A percentile compares a stretch with the other conserved stretches of the same genome.
These are phyloP conservation scores for Magnusiomyces sp. DNA, from an alignment of 1,139 yeast genomes.

Conservation along the genomic window DNA sequence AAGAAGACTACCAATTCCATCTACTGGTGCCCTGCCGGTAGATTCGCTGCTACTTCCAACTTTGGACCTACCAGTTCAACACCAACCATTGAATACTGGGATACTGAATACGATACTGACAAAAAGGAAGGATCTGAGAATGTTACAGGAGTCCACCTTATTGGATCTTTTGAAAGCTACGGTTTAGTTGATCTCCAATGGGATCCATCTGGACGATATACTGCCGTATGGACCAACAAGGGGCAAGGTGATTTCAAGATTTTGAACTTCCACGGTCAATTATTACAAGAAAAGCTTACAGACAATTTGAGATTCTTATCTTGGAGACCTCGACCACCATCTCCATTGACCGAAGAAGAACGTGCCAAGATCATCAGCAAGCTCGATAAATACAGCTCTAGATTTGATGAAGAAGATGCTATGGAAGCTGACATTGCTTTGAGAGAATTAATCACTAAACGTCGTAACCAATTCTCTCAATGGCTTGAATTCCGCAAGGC, in stretches of 20 bases:
- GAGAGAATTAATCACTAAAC: constrained; percentile 77
- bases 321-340: constrained; percentile 97
- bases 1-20: constrained; percentile 68
- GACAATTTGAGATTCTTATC: constrained; percentile 82
- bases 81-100: constrained; percentile 65
- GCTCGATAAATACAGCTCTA: constrained; percentile 81
- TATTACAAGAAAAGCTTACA: constrained; percentile 64
- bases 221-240: constrained; percentile 74
- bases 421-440: constrained; percentile 94
- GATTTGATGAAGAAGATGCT: constrained; percentile 91
- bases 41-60: constrained; percentile 75
- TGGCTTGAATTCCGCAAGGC: constrained; percentile 76
- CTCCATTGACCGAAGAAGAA: constrained; percentile 66
- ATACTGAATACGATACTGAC: constrained; percentile 49
- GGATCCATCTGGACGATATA: constrained; percentile 94
- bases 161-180: constrained; percentile 55
- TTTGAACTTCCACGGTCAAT: constrained; percentile 73
- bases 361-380: constrained; percentile 86
- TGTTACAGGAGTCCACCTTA: constrained; percentile 52
- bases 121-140: constrained; percentile 36
- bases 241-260: constrained; percentile 87
- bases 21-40: constrained; percentile 88
- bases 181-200: constrained; percentile 83
- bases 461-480: constrained; percentile 74
- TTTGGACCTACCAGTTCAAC: constrained; percentile 49